Percentiles rank a stretch among this genome's conserved stretches.
Evolutionary conservation across 352 stramenopile genomes (phyloP).

Genomic region (Phytophthora aleatoria): DNA sequence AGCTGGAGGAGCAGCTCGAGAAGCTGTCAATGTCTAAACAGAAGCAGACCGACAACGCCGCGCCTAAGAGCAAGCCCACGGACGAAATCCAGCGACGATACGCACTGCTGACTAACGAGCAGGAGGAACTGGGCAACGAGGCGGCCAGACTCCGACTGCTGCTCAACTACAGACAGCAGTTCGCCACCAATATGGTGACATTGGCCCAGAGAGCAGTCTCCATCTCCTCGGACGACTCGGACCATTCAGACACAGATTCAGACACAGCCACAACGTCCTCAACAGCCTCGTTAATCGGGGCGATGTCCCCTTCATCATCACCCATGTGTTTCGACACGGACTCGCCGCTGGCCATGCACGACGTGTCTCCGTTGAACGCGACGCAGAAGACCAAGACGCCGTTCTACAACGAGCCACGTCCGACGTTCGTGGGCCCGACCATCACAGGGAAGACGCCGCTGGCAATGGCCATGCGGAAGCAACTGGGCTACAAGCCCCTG

Average conservation of each 20-base stretch:
- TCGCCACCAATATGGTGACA: conserved; percentile 40
- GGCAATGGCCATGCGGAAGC: conserved; percentile 39
- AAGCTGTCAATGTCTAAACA: conserved; percentile 40
- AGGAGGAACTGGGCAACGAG: conserved; percentile 51
- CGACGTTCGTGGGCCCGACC: conserved; percentile 37
- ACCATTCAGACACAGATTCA: conserved; percentile 32
- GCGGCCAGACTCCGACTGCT: conserved; percentile 44
- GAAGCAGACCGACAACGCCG: background rate
- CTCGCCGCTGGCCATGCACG: conserved; percentile 22
- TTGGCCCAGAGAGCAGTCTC: conserved; percentile 22
- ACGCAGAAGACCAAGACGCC: conserved; percentile 28
- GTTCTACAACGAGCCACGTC: conserved; percentile 41
- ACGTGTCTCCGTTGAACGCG: conserved; percentile 35
- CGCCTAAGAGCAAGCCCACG: background rate
- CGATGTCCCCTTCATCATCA: conserved; percentile 18
- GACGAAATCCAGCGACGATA: conserved; percentile 44
- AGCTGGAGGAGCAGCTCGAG: conserved; percentile 56
- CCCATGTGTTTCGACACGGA: conserved; percentile 14
- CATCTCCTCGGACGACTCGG: conserved; percentile 26
- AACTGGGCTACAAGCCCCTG: conserved; percentile 55
- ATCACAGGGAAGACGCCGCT: conserved; percentile 33
- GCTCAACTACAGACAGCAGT: conserved; percentile 47
- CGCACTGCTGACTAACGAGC: conserved; percentile 43
- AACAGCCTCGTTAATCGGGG: conserved; percentile 14
- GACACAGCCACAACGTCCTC: conserved; percentile 32